Conservation (phyloP, 2,329 filamentous ascomycete species). For the Arthrobotrys pseudoclavata region DNA sequence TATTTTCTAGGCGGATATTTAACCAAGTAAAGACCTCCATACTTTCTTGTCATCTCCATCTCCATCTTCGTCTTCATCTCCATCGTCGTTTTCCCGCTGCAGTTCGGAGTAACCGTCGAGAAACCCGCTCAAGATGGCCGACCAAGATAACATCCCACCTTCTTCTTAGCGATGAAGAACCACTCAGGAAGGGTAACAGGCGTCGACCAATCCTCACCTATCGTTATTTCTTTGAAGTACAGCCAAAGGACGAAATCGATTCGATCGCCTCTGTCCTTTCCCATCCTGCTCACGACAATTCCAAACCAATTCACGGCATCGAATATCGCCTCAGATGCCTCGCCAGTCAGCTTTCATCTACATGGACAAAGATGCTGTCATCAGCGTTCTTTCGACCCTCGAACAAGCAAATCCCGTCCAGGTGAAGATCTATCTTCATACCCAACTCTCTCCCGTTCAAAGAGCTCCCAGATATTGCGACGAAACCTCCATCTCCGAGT, state of each 20-base stretch:
- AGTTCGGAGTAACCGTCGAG: not conserved
- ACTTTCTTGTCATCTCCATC: not conserved
- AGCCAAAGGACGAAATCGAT: not conserved
- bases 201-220: too few relatives aligned
- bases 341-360: conserved; percentile 44
- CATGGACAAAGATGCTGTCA: conserved; percentile 38
- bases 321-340: conserved; percentile 40
- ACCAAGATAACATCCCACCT: not conserved
- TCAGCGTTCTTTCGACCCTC: conserved; percentile 38
- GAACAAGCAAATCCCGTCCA: conserved; percentile 27
- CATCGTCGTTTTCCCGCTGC: not conserved
- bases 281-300: not conserved
- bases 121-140: conserved; percentile 3
- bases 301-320: not conserved
- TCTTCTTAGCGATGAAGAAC: too few relatives aligned
- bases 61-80: not conserved
- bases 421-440: conserved; percentile 47
- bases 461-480: conserved; percentile 32
- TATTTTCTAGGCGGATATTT: not conserved
- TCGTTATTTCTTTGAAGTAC: too few relatives aligned
- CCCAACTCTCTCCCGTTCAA: conserved; percentile 12
- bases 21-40: not conserved
- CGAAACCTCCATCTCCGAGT: conserved; percentile 16
- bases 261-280: not conserved
- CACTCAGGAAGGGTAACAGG: not conserved